Evolutionary conservation across 768 basidiomycete species (phyloP).

Genomic region (Piloderma croceum): DNA sequence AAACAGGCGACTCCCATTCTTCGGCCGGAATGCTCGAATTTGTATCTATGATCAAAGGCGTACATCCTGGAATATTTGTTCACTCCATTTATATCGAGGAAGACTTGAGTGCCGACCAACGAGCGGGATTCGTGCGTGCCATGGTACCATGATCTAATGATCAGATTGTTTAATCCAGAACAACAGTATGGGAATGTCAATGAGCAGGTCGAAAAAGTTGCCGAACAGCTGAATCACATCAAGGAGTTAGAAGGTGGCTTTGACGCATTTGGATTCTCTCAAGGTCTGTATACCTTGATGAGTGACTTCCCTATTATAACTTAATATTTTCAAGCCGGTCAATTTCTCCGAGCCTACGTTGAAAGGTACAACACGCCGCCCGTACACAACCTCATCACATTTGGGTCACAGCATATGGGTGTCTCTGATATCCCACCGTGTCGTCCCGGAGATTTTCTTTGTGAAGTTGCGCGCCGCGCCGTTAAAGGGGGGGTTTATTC

Average conservation of each 20-base stretch:
- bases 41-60: slow-evolving; percentile 46
- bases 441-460: slow-evolving; percentile 57
- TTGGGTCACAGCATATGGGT: slow-evolving; percentile 86
- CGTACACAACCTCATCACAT: slow-evolving; percentile 77
- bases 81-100: slow-evolving; percentile 68
- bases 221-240: slow-evolving; percentile 57
- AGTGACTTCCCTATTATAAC: neutral
- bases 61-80: slow-evolving; percentile 72
- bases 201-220: slow-evolving; percentile 59
- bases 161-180: neutral
- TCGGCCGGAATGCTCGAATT: slow-evolving; percentile 73
- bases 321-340: slow-evolving; percentile 47
- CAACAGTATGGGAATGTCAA: slow-evolving; percentile 78
- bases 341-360: slow-evolving; percentile 82
- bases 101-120: slow-evolving; percentile 55
- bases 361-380: slow-evolving; percentile 71
- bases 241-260: slow-evolving; percentile 66
- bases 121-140: slow-evolving; percentile 64
- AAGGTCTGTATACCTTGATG: slow-evolving; percentile 39
- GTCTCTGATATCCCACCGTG: slow-evolving; percentile 72
- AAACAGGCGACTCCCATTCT: slow-evolving; percentile 63
- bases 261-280: slow-evolving; percentile 85
- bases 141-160: slow-evolving; percentile 2
- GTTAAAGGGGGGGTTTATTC: slow-evolving; percentile 62
- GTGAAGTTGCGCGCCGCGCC: slow-evolving; percentile 59